Evolutionary conservation across 1,139 yeast genomes (phyloP).

Genomic region (Candida dubliniensis): DNA sequence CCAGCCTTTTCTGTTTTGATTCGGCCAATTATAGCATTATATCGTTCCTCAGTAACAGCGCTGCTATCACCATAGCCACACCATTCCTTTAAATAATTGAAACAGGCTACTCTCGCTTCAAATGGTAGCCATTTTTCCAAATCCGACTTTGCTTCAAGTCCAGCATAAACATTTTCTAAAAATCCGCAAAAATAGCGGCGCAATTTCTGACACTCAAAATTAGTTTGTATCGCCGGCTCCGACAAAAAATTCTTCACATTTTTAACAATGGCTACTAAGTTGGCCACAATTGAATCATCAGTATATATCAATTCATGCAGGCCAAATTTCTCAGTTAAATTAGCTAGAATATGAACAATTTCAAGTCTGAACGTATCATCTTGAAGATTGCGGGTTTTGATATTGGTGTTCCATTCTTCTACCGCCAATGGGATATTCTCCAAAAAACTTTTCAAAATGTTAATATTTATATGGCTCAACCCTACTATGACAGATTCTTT

Average conservation of each 20-base stretch:
- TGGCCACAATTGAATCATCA: constrained; percentile 72
- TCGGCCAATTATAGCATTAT: constrained; percentile 55
- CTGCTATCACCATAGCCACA: constrained; percentile 80
- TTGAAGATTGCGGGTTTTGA: constrained; percentile 29
- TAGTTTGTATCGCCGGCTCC: constrained; percentile 57
- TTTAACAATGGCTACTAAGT: constrained; percentile 63
- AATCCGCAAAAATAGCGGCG: constrained; percentile 81
- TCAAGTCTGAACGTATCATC: constrained; percentile 69
- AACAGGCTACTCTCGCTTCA: constrained; percentile 81
- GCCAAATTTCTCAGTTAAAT: constrained; percentile 66
- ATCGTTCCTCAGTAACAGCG: constrained; percentile 64
- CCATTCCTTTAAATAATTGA: constrained; percentile 87
- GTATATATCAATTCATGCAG: constrained; percentile 41
- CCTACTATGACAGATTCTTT: constrained; percentile 88
- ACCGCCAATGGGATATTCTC: constrained; percentile 73
- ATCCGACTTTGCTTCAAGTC: constrained; percentile 45
- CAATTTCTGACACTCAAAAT: constrained; percentile 72
- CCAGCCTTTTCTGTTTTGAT: constrained; percentile 46
- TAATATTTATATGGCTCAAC: constrained; percentile 83
- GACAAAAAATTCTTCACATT: constrained; percentile 66
- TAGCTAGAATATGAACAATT: constrained; percentile 70
- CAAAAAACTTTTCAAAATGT: constrained; percentile 78
- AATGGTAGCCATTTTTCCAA: constrained; percentile 68
- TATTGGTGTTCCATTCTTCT: constrained; percentile 50
- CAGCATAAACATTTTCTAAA: constrained; percentile 64